These are phyloP conservation scores for Xerocomellus chrysenteron DNA, from an alignment of 768 basidiomycete genomes.

Conservation along the genomic window DNA sequence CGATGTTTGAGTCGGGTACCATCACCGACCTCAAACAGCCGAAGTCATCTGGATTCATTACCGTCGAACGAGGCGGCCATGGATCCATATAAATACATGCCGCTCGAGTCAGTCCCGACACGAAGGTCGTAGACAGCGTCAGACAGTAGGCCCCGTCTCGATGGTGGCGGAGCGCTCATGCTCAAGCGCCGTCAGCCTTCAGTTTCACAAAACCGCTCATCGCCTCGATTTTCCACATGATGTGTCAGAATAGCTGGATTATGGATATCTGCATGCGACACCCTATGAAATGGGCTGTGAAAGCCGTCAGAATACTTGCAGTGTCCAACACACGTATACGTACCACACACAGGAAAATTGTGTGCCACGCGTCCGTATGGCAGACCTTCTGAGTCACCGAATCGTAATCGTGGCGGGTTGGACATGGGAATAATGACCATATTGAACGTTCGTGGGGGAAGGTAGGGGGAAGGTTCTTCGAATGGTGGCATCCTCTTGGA, in stretches of 20 bases:
- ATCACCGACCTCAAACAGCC: constrained; percentile 6
- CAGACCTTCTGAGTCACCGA: neutral
- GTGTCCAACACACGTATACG: neutral
- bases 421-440: neutral
- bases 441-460: neutral
- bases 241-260: neutral
- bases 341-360: neutral
- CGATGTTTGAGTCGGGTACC: neutral
- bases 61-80: neutral
- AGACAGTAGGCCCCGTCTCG: neutral
- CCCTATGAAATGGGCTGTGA: neutral
- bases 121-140: neutral
- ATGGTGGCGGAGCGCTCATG: neutral
- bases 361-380: neutral
- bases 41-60: neutral
- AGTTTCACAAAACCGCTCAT: neutral
- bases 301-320: neutral
- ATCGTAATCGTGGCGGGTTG: neutral
- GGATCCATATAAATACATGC: neutral
- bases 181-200: neutral
- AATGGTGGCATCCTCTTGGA: too few relatives aligned
- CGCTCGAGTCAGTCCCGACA: neutral
- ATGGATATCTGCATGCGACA: neutral
- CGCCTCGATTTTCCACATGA: neutral
- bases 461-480: too few relatives aligned